Conservation (phyloP, 768 basidiomycete species). For the Trichaptum fuscoviolaceum region DNA sequence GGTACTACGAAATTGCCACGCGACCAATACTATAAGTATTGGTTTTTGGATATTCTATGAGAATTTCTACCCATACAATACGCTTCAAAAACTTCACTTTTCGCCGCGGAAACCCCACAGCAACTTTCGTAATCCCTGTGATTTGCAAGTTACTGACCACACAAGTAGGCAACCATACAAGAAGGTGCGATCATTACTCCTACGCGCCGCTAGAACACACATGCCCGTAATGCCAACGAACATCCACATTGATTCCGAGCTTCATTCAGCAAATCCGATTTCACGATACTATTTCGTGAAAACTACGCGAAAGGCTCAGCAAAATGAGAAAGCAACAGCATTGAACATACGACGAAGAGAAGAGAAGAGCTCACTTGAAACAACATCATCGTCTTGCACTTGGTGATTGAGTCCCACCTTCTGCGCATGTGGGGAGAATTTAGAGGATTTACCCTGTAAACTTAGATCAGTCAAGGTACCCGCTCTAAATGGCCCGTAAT, state of each 20-base stretch:
- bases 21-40: background rate
- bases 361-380: constrained; percentile 60
- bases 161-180: background rate
- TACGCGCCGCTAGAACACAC: no score
- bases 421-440: constrained; percentile 90
- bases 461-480: constrained; percentile 6
- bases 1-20: background rate
- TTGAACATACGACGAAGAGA: background rate
- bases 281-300: constrained; percentile 28
- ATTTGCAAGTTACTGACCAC: background rate
- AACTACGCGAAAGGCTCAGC: constrained; percentile 20
- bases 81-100: background rate
- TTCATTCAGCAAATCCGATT: background rate
- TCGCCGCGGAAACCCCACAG: background rate
- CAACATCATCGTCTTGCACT: constrained; percentile 85
- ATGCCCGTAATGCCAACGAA: no score
- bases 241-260: background rate
- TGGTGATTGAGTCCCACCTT: constrained; percentile 84
- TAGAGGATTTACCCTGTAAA: constrained; percentile 82
- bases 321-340: constrained; percentile 6
- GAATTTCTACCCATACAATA: background rate
- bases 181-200: background rate
- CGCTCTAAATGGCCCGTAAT: constrained; percentile 8
- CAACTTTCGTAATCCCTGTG: background rate
- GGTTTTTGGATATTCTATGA: background rate